phyloP scores from a whole-genome alignment of 2,329 filamentous ascomycete species.

The Cladosporium sp. region DNA sequence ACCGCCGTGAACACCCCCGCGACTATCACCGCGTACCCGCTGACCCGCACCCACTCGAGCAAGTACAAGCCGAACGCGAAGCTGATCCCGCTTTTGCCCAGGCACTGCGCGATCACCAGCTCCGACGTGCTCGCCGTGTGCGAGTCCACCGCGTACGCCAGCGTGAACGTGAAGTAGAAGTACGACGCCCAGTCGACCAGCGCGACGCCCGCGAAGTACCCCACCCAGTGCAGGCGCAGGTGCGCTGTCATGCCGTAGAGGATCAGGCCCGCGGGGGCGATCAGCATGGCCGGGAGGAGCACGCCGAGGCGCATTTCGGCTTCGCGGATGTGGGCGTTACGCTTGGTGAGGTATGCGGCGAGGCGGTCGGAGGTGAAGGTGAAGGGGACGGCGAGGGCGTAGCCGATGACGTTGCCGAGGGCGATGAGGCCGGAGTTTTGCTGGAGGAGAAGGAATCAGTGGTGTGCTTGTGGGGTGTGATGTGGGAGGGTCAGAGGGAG shows the following conservation, averaged over 20 bases:
- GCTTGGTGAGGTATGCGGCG: conserved; percentile 34
- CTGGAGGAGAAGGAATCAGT: background rate
- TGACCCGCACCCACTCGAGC: conserved; percentile 38
- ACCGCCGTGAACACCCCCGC: conserved; percentile 39
- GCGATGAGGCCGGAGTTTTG: conserved; percentile 34
- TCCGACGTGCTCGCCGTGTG: conserved; percentile 61
- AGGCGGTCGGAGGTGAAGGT: conserved; percentile 33
- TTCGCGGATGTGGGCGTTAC: conserved; percentile 33
- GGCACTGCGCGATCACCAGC: conserved; percentile 54
- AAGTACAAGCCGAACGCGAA: conserved; percentile 39
- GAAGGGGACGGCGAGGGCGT: conserved; percentile 38
- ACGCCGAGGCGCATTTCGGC: conserved; percentile 37
- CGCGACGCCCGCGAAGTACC: conserved; percentile 40
- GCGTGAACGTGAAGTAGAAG: conserved; percentile 49
- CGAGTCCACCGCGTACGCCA: conserved; percentile 62
- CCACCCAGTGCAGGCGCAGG: conserved; percentile 38
- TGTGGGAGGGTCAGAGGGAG: background rate
- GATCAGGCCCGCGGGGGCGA: conserved; percentile 39
- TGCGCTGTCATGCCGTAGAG: conserved; percentile 40
- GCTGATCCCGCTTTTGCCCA: conserved; percentile 39
- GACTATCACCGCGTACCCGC: conserved; percentile 39
- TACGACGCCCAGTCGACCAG: conserved; percentile 39
- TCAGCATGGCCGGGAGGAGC: conserved; percentile 38
- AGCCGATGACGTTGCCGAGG: conserved; percentile 40
- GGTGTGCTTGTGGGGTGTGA: conserved; percentile 7